A percentile compares a stretch with the other conserved stretches of the same genome.
Conservation (phyloP, 208 protist species). For the Trichomonas tenax region DNA sequence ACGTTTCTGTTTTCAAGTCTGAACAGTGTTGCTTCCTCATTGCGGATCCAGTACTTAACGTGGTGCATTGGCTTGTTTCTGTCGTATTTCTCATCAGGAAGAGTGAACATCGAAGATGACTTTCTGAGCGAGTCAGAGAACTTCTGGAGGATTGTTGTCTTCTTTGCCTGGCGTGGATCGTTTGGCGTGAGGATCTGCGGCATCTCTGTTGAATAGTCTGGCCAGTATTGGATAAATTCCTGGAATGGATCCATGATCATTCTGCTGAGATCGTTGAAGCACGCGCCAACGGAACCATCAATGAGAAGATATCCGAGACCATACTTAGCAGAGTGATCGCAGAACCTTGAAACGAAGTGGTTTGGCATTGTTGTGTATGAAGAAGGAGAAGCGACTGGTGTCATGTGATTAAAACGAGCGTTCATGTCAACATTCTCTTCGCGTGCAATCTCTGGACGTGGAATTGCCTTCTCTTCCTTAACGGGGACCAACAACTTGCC, state of each 20-base stretch:
- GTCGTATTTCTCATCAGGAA: not conserved
- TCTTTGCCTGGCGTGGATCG: not conserved
- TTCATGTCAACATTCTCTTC: not conserved
- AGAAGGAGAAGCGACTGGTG: slow-evolving; percentile 35
- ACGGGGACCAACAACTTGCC: not conserved
- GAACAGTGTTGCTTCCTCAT: not conserved
- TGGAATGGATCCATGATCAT: slow-evolving; percentile 63
- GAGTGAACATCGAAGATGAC: not conserved
- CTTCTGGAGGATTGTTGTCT: not conserved
- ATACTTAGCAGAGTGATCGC: slow-evolving; percentile 65
- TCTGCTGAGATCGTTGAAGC: slow-evolving; percentile 89
- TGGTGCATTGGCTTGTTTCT: not conserved
- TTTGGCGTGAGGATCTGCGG: not conserved
- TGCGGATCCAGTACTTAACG: not conserved
- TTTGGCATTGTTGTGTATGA: slow-evolving; percentile 71
- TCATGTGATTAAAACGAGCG: not conserved
- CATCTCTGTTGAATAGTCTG: not conserved
- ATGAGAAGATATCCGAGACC: slow-evolving; percentile 79
- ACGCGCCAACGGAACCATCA: slow-evolving; percentile 71
- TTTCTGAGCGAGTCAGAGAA: not conserved
- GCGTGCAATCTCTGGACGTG: not conserved
- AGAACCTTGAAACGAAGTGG: not conserved
- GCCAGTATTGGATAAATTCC: not conserved
- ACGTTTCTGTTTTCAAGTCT: not conserved
- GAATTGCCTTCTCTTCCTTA: not conserved